Evolutionary conservation across 1,139 yeast genomes (phyloP).

Genomic region (Nadsonia commutata): DNA sequence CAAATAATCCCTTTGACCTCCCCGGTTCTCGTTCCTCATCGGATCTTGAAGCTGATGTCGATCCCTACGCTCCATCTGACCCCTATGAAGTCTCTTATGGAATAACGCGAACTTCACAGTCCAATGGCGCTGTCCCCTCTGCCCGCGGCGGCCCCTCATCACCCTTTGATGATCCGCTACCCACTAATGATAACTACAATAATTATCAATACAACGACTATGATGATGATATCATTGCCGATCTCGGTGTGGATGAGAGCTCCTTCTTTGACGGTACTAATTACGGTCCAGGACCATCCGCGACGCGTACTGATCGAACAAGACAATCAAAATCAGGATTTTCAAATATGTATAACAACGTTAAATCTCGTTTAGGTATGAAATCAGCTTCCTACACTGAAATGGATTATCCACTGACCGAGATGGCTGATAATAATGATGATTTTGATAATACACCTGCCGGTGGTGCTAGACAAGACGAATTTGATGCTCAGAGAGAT

Average conservation of each 20-base stretch:
- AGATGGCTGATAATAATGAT: slow-evolving; percentile 9
- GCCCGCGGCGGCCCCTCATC: no score
- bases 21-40: no score
- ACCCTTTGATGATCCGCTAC: no score
- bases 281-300: not conserved
- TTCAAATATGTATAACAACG: slow-evolving; percentile 17
- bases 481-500: not conserved
- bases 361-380: slow-evolving; percentile 19
- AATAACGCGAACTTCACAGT: not conserved
- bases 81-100: not conserved
- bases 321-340: slow-evolving; percentile 9
- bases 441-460: slow-evolving; percentile 1
- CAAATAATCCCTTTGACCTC: not conserved
- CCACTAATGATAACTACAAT: no score
- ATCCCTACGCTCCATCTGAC: not conserved
- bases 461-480: slow-evolving; percentile 9
- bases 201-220: not conserved
- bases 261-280: not conserved
- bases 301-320: not conserved
- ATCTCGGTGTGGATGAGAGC: not conserved
- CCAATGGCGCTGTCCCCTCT: not conserved
- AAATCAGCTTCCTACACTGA: slow-evolving; percentile 18
- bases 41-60: no score
- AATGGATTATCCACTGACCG: slow-evolving; percentile 23
- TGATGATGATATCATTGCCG: not conserved